phyloP scores from a whole-genome alignment of 2,329 filamentous ascomycete genomes.

The Cordyceps javanica region DNA sequence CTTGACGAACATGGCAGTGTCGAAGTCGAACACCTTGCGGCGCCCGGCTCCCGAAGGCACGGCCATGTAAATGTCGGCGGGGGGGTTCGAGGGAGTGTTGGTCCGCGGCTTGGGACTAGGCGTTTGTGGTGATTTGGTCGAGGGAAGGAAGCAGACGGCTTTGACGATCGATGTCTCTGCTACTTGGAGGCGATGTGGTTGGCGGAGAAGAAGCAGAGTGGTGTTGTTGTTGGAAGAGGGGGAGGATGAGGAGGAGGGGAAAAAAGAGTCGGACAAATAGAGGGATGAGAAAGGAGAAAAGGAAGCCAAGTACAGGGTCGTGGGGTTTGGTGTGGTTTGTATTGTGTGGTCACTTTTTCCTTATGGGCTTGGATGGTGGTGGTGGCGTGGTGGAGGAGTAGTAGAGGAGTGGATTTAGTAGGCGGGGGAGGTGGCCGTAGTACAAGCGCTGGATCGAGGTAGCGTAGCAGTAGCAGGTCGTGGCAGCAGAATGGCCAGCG shows the following conservation, averaged over 20 bases:
- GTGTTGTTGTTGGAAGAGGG: neutral
- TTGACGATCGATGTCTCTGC: neutral
- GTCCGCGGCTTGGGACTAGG: neutral
- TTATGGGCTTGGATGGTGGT: neutral
- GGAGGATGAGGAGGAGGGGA: neutral
- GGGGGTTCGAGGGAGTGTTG: neutral
- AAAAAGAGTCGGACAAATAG: neutral
- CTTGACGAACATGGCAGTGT: conserved; percentile 28
- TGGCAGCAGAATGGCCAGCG: conserved; percentile 9
- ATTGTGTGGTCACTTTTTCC: neutral
- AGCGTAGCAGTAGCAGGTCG: no score
- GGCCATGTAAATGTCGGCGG: conserved; percentile 25
- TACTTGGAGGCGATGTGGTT: neutral
- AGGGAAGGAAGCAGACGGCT: neutral
- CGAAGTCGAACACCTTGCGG: conserved; percentile 29
- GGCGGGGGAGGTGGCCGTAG: neutral
- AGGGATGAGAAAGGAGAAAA: no score
- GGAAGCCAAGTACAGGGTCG: no score
- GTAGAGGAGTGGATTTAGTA: conserved; percentile 5
- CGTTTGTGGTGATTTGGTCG: neutral
- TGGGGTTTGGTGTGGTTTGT: neutral
- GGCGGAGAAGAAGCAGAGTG: neutral
- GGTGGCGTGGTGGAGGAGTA: neutral
- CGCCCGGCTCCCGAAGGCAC: conserved; percentile 21
- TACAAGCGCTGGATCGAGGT: no score